Evolutionary conservation across 2,329 filamentous ascomycete species (phyloP).

Genomic region (Cladophialophora bantiana): DNA sequence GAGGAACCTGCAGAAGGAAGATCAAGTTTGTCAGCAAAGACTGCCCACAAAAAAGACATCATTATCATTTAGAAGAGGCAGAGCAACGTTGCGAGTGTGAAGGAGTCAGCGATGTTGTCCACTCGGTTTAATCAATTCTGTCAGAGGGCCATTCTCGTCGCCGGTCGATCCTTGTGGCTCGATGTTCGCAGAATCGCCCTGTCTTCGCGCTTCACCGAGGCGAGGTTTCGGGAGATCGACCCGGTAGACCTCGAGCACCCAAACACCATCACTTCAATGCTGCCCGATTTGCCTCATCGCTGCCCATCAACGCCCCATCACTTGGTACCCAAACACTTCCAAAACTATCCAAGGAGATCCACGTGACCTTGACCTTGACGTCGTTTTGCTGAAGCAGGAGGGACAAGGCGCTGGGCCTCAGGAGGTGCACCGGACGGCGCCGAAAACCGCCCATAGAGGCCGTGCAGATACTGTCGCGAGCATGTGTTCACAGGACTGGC

Average conservation of each 20-base stretch:
- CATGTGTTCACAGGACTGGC: constrained; percentile 37
- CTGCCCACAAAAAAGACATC: background rate
- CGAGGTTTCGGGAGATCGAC: constrained; percentile 14
- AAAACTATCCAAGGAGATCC: background rate
- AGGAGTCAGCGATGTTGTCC: background rate
- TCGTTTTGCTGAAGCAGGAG: background rate
- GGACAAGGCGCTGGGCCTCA: constrained; percentile 8
- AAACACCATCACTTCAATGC: constrained; percentile 4
- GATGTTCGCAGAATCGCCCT: background rate
- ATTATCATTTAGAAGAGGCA: background rate
- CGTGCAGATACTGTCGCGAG: constrained; percentile 18
- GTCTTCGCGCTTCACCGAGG: constrained; percentile 1
- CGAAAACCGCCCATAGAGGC: constrained; percentile 12
- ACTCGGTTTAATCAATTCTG: background rate
- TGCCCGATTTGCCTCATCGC: constrained; percentile 19
- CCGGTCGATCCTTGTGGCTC: background rate
- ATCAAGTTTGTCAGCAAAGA: constrained; percentile 23
- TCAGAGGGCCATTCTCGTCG: background rate
- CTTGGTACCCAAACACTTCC: constrained; percentile 25
- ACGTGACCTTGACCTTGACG: constrained; percentile 22
- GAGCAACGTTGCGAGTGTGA: background rate
- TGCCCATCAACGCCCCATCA: constrained; percentile 18
- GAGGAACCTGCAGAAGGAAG: constrained; percentile 49
- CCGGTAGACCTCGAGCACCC: background rate
- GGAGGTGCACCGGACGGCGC: constrained; percentile 11